Conservation (phyloP, 1,284 basidiomycete genomes). For the Mycena citricolor region DNA sequence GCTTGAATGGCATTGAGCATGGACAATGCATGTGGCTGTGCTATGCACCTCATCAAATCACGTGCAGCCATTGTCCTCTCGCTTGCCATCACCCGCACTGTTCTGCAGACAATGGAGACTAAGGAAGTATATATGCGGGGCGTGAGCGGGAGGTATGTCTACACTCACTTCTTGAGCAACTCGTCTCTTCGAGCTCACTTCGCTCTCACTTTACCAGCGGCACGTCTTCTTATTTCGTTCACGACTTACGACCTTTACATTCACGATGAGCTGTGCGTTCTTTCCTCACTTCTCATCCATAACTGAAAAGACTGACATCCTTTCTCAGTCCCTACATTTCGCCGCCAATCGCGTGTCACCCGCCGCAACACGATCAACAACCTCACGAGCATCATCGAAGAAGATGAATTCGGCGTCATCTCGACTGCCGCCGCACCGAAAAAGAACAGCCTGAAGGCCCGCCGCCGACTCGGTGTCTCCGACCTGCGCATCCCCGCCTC, state of each 20-base stretch:
- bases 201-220: no score
- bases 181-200: no score
- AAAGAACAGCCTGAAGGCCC: constrained; percentile 12
- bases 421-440: neutral
- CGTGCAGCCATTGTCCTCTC: no score
- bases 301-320: neutral
- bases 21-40: no score
- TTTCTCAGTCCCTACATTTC: constrained; percentile 11
- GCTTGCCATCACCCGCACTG: no score
- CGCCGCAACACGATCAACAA: constrained; percentile 5
- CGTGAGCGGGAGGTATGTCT: no score
- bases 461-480: constrained; percentile 16
- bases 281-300: neutral
- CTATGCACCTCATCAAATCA: no score
- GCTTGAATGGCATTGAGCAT: no score
- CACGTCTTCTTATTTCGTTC: neutral
- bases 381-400: constrained; percentile 14
- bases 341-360: constrained; percentile 13
- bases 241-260: no score
- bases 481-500: constrained; percentile 10
- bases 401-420: constrained; percentile 5
- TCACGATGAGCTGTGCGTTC: constrained; percentile 11
- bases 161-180: no score
- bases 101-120: no score
- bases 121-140: no score